Conservation (phyloP, 2,329 filamentous ascomycete genomes). For the Alternaria sp. region DNA sequence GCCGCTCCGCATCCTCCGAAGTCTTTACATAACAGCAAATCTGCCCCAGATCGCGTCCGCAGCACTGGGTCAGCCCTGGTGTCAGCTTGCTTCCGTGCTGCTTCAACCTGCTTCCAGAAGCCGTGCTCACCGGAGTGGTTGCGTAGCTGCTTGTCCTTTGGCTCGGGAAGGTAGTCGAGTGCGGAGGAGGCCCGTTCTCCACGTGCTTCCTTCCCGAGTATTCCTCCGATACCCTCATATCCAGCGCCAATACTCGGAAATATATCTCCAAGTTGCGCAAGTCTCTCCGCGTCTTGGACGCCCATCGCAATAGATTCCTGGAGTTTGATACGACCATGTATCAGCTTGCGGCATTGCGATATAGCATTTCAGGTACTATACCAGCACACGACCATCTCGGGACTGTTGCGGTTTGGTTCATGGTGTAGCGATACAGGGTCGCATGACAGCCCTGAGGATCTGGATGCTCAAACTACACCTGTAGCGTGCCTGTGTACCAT, state of each 20-base stretch:
- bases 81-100: not conserved
- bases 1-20: not conserved
- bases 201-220: not conserved
- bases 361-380: not conserved
- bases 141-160: not conserved
- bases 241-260: not conserved
- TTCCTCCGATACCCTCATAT: not conserved
- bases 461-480: not conserved
- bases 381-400: not conserved
- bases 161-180: not conserved
- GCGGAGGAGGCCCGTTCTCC: not conserved
- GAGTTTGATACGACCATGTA: not conserved
- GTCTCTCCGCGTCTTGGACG: not conserved
- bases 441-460: not conserved
- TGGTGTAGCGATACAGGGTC: not conserved
- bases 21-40: constrained; percentile 8
- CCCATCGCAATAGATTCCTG: not conserved
- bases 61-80: constrained; percentile 7
- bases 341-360: not conserved
- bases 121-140: not conserved
- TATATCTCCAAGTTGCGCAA: not conserved
- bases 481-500: not conserved
- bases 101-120: constrained; percentile 1
- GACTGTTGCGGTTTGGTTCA: not conserved
- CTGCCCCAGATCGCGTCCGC: constrained; percentile 8